Evolutionary conservation across 2,329 filamentous ascomycete species (phyloP).

Genomic region (Exophiala alcalophila): DNA sequence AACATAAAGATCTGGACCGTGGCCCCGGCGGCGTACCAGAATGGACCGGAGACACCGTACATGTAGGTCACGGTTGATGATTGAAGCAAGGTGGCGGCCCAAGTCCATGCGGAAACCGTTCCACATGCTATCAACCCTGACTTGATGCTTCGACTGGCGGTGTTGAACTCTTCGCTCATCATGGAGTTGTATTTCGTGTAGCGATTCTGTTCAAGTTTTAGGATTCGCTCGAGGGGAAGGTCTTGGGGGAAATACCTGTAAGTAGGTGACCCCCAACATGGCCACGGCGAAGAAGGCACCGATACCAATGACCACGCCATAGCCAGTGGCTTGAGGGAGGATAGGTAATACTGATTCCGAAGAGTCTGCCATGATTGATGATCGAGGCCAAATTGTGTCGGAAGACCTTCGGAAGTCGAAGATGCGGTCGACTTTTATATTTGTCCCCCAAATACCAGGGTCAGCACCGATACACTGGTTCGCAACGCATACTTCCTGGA

Average conservation of each 20-base stretch:
- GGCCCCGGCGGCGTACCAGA: slow-evolving; percentile 67
- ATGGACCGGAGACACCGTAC: slow-evolving; percentile 65
- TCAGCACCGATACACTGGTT: too few relatives aligned
- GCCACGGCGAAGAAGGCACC: slow-evolving; percentile 45
- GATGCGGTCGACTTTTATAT: too few relatives aligned
- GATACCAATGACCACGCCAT: slow-evolving; percentile 40
- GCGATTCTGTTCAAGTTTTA: too few relatives aligned
- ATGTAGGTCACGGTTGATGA: slow-evolving; percentile 74
- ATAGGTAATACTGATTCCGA: too few relatives aligned
- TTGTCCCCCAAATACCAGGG: too few relatives aligned
- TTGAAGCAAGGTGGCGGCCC: slow-evolving; percentile 54
- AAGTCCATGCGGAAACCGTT: slow-evolving; percentile 87
- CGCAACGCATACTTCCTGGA: too few relatives aligned
- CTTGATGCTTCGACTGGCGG: slow-evolving; percentile 10
- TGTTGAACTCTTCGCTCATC: slow-evolving; percentile 21
- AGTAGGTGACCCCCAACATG: slow-evolving; percentile 43
- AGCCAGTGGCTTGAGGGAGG: slow-evolving; percentile 14
- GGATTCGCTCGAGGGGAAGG: too few relatives aligned
- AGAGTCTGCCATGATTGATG: too few relatives aligned
- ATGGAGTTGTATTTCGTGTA: slow-evolving; percentile 35
- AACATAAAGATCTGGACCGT: slow-evolving; percentile 85
- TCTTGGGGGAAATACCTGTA: too few relatives aligned
- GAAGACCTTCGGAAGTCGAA: too few relatives aligned
- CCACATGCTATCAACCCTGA: slow-evolving; percentile 64
- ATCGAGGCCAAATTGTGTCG: background rate